Evolutionary conservation across 2,329 filamentous ascomycete species (phyloP).

Genomic region (Epichloe scottii): DNA sequence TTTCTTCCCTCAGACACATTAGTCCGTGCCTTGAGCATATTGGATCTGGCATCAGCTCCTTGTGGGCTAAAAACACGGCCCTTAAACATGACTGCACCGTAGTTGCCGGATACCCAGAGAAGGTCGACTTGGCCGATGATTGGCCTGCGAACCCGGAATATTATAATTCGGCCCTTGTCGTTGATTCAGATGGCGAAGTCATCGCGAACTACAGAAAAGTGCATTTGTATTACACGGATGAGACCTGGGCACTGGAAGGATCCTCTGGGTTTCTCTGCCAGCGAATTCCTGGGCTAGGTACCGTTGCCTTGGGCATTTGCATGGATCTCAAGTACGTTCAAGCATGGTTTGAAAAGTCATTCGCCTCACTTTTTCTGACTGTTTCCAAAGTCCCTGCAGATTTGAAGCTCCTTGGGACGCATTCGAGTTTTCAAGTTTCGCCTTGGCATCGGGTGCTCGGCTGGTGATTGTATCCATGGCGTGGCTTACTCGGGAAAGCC

Average conservation of each 20-base stretch:
- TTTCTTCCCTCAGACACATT: slow-evolving; percentile 56
- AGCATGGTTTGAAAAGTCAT: neutral
- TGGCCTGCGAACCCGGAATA: slow-evolving; percentile 42
- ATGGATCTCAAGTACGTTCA: slow-evolving; percentile 49
- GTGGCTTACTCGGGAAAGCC: slow-evolving; percentile 53
- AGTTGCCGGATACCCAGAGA: slow-evolving; percentile 63
- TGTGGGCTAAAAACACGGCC: slow-evolving; percentile 59
- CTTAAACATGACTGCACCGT: slow-evolving; percentile 55
- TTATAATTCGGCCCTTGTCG: slow-evolving; percentile 41
- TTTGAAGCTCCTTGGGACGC: slow-evolving; percentile 26
- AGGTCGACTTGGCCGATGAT: slow-evolving; percentile 35
- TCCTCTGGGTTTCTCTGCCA: slow-evolving; percentile 35
- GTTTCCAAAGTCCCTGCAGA: slow-evolving; percentile 19
- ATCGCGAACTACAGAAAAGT: slow-evolving; percentile 49
- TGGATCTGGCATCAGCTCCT: slow-evolving; percentile 50
- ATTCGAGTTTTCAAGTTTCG: slow-evolving; percentile 38
- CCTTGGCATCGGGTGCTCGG: slow-evolving; percentile 42
- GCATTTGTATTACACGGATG: slow-evolving; percentile 46
- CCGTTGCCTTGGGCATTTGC: slow-evolving; percentile 45
- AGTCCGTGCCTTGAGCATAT: slow-evolving; percentile 55
- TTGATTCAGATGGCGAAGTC: slow-evolving; percentile 46
- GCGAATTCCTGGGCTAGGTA: slow-evolving; percentile 34
- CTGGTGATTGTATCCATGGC: slow-evolving; percentile 66
- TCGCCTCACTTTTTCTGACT: neutral
- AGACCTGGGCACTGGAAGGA: slow-evolving; percentile 48